phyloP scores from a whole-genome alignment of 2,329 filamentous ascomycete genomes.

The Colletotrichum caudatum region DNA sequence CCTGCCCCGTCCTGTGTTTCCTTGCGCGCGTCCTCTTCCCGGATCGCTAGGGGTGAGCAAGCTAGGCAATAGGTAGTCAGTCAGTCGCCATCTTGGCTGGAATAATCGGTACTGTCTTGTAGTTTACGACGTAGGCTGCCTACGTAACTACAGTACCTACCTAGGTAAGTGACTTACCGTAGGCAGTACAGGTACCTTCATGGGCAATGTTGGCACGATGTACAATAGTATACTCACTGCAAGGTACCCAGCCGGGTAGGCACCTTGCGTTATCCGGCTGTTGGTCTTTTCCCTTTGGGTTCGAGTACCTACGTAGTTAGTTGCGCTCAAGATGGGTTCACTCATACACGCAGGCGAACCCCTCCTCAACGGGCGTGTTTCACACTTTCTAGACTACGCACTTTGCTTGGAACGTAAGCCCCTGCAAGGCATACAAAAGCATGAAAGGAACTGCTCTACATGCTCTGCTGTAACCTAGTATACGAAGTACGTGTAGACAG shows the following conservation, averaged over 20 bases:
- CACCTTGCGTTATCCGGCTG: not conserved
- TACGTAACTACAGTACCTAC: too few relatives aligned
- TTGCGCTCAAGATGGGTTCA: not conserved
- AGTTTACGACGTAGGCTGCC: too few relatives aligned
- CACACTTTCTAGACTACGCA: not conserved
- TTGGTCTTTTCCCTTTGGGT: not conserved
- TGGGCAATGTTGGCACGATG: too few relatives aligned
- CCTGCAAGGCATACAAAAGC: not conserved
- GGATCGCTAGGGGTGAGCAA: not conserved
- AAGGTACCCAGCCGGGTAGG: not conserved
- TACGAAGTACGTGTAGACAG: not conserved
- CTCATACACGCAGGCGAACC: not conserved
- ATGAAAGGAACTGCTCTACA: not conserved
- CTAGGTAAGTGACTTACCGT: too few relatives aligned
- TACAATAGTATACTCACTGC: too few relatives aligned
- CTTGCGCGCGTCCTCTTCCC: not conserved
- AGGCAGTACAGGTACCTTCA: too few relatives aligned
- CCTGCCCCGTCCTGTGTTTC: not conserved
- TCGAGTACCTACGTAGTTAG: not conserved
- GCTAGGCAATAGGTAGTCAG: not conserved
- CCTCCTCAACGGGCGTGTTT: slow-evolving; percentile 16
- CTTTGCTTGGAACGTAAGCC: not conserved
- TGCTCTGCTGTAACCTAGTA: not conserved
- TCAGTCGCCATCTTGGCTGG: not conserved
- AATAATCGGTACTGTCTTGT: not conserved